Evolutionary conservation across 331 rosid species (phyloP).

Genomic region (Malus hybrid): DNA sequence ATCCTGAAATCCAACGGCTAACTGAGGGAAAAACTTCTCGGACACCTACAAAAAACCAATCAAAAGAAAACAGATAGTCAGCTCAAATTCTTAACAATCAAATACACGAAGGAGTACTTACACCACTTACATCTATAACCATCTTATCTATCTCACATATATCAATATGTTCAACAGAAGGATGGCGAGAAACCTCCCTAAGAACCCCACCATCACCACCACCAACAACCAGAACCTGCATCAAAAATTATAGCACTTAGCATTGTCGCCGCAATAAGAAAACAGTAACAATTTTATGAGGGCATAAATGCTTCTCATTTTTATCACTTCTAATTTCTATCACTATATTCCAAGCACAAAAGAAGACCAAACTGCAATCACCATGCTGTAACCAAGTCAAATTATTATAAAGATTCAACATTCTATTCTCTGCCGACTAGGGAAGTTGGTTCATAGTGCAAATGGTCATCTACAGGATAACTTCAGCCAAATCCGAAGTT

Average conservation of each 20-base stretch:
- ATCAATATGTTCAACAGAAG: conserved; percentile 79
- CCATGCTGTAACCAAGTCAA: neutral
- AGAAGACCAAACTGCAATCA: neutral
- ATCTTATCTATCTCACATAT: conserved; percentile 95
- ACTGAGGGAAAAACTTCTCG: conserved; percentile 62
- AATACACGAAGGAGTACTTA: neutral
- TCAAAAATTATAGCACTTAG: neutral
- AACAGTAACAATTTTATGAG: neutral
- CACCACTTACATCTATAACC: conserved; percentile 85
- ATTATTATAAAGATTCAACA: neutral
- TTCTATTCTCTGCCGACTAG: no score
- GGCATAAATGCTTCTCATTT: neutral
- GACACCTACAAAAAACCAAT: conserved; percentile 52
- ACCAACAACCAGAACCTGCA: conserved; percentile 89
- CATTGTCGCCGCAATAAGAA: neutral
- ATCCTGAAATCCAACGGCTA: conserved; percentile 89
- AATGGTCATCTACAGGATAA: neutral
- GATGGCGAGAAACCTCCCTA: conserved; percentile 83
- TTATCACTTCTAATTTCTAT: no score
- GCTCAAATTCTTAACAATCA: neutral
- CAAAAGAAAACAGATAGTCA: neutral
- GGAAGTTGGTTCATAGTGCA: neutral
- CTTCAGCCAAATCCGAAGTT: neutral
- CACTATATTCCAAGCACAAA: neutral
- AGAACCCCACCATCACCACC: conserved; percentile 98